Conservation (phyloP, 1,139 yeast species). For the Suhomyces bribrorum region DNA sequence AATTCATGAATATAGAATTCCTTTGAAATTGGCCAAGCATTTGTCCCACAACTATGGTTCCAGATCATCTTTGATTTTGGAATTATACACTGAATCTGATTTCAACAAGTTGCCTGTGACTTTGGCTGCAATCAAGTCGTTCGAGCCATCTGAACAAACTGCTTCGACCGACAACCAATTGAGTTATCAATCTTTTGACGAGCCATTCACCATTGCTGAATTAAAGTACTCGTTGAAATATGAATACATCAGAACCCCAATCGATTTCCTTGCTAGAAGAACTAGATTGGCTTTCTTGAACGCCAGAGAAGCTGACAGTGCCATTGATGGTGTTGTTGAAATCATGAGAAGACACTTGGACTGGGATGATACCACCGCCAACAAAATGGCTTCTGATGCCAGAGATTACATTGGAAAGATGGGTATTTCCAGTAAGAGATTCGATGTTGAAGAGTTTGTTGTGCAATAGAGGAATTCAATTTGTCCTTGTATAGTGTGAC, state of each 20-base stretch:
- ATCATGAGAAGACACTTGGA: conserved; percentile 77
- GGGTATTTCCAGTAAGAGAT: conserved; percentile 47
- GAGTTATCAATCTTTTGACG: conserved; percentile 60
- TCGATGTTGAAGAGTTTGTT: conserved; percentile 34
- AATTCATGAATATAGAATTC: conserved; percentile 75
- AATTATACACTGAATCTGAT: conserved; percentile 54
- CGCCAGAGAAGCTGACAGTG: conserved; percentile 78
- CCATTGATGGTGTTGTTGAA: conserved; percentile 84
- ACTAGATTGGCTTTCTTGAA: conserved; percentile 91
- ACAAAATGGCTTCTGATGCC: conserved; percentile 55
- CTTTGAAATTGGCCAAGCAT: conserved; percentile 78
- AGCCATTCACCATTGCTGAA: conserved; percentile 93
- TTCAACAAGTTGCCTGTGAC: conserved; percentile 63
- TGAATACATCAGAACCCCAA: conserved; percentile 86
- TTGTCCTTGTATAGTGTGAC: neutral
- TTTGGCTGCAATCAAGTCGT: conserved; percentile 48
- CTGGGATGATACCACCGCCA: conserved; percentile 68
- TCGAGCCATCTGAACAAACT: conserved; percentile 35
- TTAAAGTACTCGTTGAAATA: conserved; percentile 76
- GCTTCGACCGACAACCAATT: conserved; percentile 39
- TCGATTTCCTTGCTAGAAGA: conserved; percentile 91
- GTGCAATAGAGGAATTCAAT: conserved; percentile 16
- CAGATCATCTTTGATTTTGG: conserved; percentile 79
- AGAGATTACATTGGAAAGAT: conserved; percentile 60
- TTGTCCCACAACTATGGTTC: conserved; percentile 88